phyloP scores from a whole-genome alignment of 1,139 yeast genomes.

The Lizanozyma gosingica region DNA sequence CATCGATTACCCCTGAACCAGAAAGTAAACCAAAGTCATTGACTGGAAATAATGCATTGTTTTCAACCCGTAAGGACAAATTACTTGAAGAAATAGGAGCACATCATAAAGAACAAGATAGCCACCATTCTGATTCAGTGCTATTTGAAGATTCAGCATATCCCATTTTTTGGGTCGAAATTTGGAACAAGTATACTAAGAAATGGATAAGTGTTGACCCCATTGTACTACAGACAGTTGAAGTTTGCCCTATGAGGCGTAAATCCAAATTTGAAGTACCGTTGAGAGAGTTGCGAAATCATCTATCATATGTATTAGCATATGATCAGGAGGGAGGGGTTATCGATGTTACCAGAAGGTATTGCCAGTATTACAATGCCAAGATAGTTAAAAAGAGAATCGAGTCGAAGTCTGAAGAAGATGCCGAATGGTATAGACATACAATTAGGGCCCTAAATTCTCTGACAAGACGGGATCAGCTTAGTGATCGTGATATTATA shows the following conservation, averaged over 20 bases:
- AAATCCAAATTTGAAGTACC: slow-evolving; percentile 75
- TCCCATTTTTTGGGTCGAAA: slow-evolving; percentile 92
- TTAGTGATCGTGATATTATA: slow-evolving; percentile 47
- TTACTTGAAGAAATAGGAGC: slow-evolving; percentile 4
- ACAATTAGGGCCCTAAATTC: slow-evolving; percentile 26
- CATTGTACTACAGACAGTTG: slow-evolving; percentile 52
- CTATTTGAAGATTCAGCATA: slow-evolving; percentile 27
- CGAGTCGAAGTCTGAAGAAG: slow-evolving; percentile 43
- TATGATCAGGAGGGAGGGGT: slow-evolving; percentile 58
- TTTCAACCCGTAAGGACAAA: slow-evolving; percentile 8
- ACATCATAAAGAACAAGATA: slow-evolving; percentile 6
- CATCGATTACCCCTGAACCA: slow-evolving; percentile 1
- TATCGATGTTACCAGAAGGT: slow-evolving; percentile 80
- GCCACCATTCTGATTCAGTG: slow-evolving; percentile 1
- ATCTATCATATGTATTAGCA: slow-evolving; percentile 67
- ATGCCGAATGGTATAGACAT: slow-evolving; percentile 55
- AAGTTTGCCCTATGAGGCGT: slow-evolving; percentile 48
- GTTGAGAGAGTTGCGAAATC: slow-evolving; percentile 46
- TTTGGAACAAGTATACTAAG: slow-evolving; percentile 67
- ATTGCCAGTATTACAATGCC: slow-evolving; percentile 62
- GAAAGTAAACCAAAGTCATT: slow-evolving; percentile 7
- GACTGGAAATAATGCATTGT: slow-evolving; percentile 4
- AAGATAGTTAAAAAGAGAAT: slow-evolving; percentile 68
- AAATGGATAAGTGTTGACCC: slow-evolving; percentile 90
- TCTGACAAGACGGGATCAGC: slow-evolving; percentile 17